Conservation (phyloP, 148 eudicot genomes). For the Rhododendron henanense region DNA sequence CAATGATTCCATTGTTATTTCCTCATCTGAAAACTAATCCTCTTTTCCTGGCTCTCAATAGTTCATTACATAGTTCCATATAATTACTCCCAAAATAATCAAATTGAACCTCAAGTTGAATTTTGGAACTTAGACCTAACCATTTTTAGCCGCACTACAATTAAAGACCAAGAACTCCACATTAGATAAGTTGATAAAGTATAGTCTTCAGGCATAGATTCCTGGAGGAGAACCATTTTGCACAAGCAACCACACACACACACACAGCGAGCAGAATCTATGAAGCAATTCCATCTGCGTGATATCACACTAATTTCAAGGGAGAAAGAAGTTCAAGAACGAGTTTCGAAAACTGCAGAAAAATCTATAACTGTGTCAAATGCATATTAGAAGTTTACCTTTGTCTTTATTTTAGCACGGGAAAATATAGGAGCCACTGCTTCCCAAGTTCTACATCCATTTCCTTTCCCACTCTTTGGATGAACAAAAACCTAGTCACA, state of each 20-base stretch:
- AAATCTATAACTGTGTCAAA: neutral
- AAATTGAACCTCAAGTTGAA: neutral
- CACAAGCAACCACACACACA: neutral
- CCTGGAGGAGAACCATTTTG: neutral
- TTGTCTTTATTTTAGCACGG: constrained; percentile 70
- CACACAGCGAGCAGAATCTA: neutral
- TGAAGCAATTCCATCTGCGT: neutral
- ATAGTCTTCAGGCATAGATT: neutral
- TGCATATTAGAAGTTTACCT: constrained; percentile 36
- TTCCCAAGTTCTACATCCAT: constrained; percentile 71
- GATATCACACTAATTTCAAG: neutral
- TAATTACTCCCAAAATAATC: neutral
- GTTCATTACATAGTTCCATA: neutral
- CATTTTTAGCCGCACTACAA: too few species aligned
- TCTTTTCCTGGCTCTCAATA: neutral
- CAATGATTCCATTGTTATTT: neutral
- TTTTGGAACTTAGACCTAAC: neutral
- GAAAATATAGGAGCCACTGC: constrained; percentile 79
- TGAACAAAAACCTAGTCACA: constrained; percentile 76
- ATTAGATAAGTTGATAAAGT: too few species aligned
- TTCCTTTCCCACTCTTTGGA: constrained; percentile 84
- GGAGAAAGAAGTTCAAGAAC: neutral
- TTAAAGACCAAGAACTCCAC: neutral
- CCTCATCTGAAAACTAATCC: neutral
- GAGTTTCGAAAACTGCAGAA: neutral